These are phyloP conservation scores for Aspergillus novoparasiticus DNA, from an alignment of 2,329 filamentous ascomycete species.

Conservation along the genomic window DNA sequence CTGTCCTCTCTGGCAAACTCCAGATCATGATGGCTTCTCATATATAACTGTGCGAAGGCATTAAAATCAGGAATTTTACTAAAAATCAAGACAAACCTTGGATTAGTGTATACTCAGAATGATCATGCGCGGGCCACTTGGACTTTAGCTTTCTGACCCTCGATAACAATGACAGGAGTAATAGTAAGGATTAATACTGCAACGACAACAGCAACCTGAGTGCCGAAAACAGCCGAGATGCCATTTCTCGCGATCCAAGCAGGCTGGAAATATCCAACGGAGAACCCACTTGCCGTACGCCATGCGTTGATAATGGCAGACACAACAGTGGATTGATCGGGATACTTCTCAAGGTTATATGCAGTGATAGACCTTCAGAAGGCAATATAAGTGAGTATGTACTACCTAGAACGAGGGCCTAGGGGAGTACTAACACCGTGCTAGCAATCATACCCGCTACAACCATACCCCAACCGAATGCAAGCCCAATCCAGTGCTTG, in stretches of 20 bases:
- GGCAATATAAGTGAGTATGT: background rate
- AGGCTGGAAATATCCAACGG: constrained; percentile 42
- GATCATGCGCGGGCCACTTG: background rate
- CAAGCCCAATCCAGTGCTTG: constrained; percentile 41
- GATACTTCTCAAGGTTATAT: constrained; percentile 41
- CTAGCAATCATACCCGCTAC: constrained; percentile 39
- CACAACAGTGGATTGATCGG: constrained; percentile 35
- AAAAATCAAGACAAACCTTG: background rate
- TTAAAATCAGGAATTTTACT: background rate
- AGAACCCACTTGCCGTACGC: constrained; percentile 43
- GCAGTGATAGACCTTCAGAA: constrained; percentile 32
- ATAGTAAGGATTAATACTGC: constrained; percentile 23
- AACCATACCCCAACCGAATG: constrained; percentile 42
- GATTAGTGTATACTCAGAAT: background rate
- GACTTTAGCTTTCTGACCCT: background rate
- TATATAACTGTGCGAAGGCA: too few species aligned
- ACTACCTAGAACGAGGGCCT: background rate
- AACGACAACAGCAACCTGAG: constrained; percentile 35
- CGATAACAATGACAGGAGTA: background rate
- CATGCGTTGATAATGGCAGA: constrained; percentile 43
- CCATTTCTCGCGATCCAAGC: constrained; percentile 37
- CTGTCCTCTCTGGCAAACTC: background rate
- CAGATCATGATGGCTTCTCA: background rate
- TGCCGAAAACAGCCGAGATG: constrained; percentile 35
- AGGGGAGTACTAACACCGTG: constrained; percentile 32